Evolutionary conservation across 2,329 filamentous ascomycete species (phyloP), one percentile per base, ranked within the genome.

Genomic region (Penicillium sp.): DNA sequence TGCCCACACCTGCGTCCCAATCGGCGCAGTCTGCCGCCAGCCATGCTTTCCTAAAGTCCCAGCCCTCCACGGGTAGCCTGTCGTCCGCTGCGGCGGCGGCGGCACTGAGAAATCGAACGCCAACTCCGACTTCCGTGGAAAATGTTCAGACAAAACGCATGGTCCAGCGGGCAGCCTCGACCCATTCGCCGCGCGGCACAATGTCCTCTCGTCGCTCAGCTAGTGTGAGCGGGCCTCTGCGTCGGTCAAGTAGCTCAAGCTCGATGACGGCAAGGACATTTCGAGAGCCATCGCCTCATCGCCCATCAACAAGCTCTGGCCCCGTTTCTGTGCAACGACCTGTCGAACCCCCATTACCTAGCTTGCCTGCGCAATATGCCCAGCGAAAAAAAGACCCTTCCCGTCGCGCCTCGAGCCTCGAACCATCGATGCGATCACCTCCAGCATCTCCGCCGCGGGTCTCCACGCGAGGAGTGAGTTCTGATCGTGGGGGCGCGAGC

Each of bases 201-300:
- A 65, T 75, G 46, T 70, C 77, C 57, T 73, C 76, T 56, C 77
- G 73, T 63, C 73, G 67, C 53, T 73, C 72, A 55, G 75, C 61
- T 55, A 73, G 63, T 64, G 75, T 62, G 65, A 70, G 71, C 60
- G 71, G 79, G 52, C 53, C 60, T 6, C 77, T 93, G 59, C 82
- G 87, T 60, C 82, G 90, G 67, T 81, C 83, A 37, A 83, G 81
- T 54, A 96, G 93, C 75, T 84, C 84, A 27, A 84, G 86, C 22
- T 96, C 92, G 49, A 96, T 98, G 93, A 88, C 86, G 29, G 90
- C 93, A 72, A 86, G 93, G 56, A 93, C 91, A 1, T 96, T 97
- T 74, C 86, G 93, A 64, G 89, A 89, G 13, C 86, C 87, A 3
- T 96, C 88, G 4, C 90, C 82, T 59, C 69, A 66, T 54, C 74